Conservation (phyloP, 768 basidiomycete species). For the Phaeolepiota aurea region DNA sequence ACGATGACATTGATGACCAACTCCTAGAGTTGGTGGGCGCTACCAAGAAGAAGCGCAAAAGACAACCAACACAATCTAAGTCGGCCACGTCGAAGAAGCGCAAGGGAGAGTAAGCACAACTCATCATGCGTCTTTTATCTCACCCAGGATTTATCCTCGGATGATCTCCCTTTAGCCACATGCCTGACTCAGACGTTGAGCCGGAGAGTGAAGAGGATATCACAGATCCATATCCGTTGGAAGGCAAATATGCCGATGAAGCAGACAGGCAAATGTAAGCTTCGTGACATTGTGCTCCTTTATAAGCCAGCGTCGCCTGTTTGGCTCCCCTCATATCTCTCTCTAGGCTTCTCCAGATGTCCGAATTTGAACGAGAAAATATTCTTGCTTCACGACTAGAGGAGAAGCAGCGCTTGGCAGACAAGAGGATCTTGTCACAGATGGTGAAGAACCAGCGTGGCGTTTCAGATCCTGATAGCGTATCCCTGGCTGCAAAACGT, state of each 20-base stretch:
- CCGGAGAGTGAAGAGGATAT: conserved; percentile 51
- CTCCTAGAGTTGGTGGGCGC: conserved; percentile 77
- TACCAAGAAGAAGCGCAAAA: conserved; percentile 56
- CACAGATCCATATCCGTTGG: conserved; percentile 83
- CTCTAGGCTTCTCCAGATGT: conserved; percentile 64
- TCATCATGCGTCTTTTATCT: conserved; percentile 8
- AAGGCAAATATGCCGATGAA: conserved; percentile 86
- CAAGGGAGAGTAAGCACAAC: conserved; percentile 56
- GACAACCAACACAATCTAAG: conserved; percentile 12
- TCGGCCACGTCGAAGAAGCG: conserved; percentile 52
- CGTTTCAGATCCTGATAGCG: conserved; percentile 41
- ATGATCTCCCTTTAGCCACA: conserved; percentile 19
- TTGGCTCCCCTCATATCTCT: conserved; percentile 12
- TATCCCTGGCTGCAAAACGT: conserved; percentile 76
- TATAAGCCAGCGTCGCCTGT: conserved; percentile 10
- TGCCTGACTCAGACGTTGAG: conserved; percentile 43
- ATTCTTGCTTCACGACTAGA: conserved; percentile 77
- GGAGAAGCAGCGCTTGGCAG: conserved; percentile 67
- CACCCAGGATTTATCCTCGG: conserved; percentile 6
- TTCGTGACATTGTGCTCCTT: conserved; percentile 2
- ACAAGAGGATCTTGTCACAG: conserved; percentile 63
- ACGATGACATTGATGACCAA: conserved; percentile 54
- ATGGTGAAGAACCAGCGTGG: conserved; percentile 63
- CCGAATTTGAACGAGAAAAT: conserved; percentile 85
- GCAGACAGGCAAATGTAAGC: conserved; percentile 75